phyloP scores from a whole-genome alignment of 2,329 filamentous ascomycete genomes.

The Fonsecaea erecta region DNA sequence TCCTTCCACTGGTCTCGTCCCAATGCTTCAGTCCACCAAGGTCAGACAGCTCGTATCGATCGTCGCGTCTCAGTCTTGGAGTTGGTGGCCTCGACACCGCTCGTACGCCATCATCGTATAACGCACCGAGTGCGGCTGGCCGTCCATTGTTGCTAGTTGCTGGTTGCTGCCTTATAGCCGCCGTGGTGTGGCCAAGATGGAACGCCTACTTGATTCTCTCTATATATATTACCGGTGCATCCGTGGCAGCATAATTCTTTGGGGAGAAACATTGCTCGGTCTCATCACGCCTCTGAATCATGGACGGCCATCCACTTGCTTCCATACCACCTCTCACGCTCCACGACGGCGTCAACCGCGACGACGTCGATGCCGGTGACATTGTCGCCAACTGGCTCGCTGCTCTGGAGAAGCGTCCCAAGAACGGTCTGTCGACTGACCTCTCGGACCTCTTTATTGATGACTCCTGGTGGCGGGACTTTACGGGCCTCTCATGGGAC shows the following conservation, averaged over 20 bases:
- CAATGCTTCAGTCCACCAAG: not conserved
- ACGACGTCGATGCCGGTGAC: constrained; percentile 1
- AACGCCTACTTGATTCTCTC: not conserved
- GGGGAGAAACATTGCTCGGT: not conserved
- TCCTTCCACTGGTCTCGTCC: not conserved
- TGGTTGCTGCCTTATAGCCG: not conserved
- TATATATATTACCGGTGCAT: not conserved
- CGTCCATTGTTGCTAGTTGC: not conserved
- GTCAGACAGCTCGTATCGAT: not conserved
- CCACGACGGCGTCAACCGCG: constrained; percentile 2
- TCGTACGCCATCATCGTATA: not conserved
- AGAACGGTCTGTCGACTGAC: constrained; percentile 11
- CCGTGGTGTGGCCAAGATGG: not conserved
- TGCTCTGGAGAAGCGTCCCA: constrained; percentile 4
- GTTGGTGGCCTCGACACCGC: not conserved
- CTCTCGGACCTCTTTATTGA: constrained; percentile 10
- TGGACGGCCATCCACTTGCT: constrained; percentile 14
- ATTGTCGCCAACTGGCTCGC: constrained; percentile 14
- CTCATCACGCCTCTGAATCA: not conserved
- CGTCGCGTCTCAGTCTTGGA: not conserved
- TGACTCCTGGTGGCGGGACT: constrained; percentile 16
- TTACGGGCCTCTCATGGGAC: constrained; percentile 9
- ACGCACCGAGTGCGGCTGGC: not conserved
- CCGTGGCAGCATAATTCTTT: not conserved
- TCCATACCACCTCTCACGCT: constrained; percentile 8